Evolutionary conservation across 192 early-diverging fungal species (phyloP), one percentile per base, ranked within the genome.

Genomic region (Chytriomyces sp.): DNA sequence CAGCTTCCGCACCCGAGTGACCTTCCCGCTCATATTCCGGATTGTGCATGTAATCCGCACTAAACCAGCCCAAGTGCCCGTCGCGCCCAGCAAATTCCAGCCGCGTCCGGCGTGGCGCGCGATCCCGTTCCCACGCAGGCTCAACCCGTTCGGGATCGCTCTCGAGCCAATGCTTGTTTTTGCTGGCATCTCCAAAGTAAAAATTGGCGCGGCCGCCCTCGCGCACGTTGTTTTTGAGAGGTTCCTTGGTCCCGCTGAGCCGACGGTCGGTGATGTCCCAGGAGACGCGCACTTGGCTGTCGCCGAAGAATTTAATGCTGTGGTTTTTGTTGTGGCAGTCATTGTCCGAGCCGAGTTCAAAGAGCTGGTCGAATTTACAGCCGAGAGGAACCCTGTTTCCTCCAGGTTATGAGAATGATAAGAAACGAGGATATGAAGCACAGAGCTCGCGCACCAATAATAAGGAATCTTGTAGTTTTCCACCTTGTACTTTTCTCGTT

Each of bases 201-300:
- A 25, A 32, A 26, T 32, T 58, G 12, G 12, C 12, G 22, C 22
- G 56, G 31, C 28, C 28, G 17, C 26, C 26, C 17, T 30, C 31
- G 1, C 28, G 22, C 56, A 58, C 22, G 14, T 30, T 30, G 31
- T 25, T 12, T 2, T 25, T 14, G 22, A 25, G 22, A 28, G 22
- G 56, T 25, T 32, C 56, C 1, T 17, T 17, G 31, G 31, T 30
- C 12, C 56, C 56, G 17, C 19, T 19, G 19, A 63, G 32, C 61
- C 61, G 39, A 63, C 61, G n/a, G 32, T 63, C 61, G 34, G 39
- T 40, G 19, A 25, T 22, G n/a, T 63, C 61, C 61, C 39, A 58
- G 17, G 57, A 25, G 12, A 30, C 31, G 3, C 61, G 32, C 17
- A 34, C 39, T 22, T 63, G 61, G 22, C 34, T 44, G 39, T 63